These are phyloP conservation scores for Chlamydomonas schloesseri DNA, from an alignment of 139 green algal species.

Conservation along the genomic window DNA sequence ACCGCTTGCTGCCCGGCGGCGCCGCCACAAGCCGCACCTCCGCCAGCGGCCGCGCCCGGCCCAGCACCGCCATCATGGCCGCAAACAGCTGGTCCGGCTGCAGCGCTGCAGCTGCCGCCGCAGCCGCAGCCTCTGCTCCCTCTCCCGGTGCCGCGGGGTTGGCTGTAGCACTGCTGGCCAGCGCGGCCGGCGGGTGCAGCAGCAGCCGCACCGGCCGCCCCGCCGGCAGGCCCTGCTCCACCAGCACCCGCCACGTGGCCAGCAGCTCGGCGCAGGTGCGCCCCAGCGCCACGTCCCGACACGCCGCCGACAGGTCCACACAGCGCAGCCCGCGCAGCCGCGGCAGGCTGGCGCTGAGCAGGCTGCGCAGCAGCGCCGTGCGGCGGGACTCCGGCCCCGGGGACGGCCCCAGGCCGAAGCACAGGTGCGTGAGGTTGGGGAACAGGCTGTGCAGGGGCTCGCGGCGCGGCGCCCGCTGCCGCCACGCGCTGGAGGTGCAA, in stretches of 20 bases:
- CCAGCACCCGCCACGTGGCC: slow-evolving; percentile 5
- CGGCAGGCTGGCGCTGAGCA: slow-evolving; percentile 11
- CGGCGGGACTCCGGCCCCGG: neutral
- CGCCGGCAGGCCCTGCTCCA: neutral
- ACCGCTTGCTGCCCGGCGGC: slow-evolving; percentile 25
- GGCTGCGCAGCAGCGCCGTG: neutral
- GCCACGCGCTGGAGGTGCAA: neutral
- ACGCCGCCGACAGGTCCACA: slow-evolving; percentile 14
- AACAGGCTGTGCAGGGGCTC: slow-evolving; percentile 1
- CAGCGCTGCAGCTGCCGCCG: neutral
- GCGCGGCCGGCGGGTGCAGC: slow-evolving; percentile 19
- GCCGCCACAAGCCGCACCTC: slow-evolving; percentile 32
- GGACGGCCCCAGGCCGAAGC: neutral
- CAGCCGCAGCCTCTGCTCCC: neutral
- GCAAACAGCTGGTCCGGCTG: neutral
- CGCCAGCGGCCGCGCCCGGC: neutral
- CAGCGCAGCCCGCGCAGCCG: slow-evolving; percentile 23
- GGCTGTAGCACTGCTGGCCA: too few species aligned
- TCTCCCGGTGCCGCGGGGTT: neutral
- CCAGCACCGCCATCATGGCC: slow-evolving; percentile 3
- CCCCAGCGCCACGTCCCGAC: slow-evolving; percentile 13
- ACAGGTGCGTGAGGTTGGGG: slow-evolving; percentile 25
- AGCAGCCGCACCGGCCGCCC: slow-evolving; percentile 26
- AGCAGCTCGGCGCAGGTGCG: neutral
- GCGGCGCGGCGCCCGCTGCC: neutral